Base-by-base conservation (phyloP, 495 filamentous ascomycete genomes). In the Aspergillus avenaceus region DNA sequence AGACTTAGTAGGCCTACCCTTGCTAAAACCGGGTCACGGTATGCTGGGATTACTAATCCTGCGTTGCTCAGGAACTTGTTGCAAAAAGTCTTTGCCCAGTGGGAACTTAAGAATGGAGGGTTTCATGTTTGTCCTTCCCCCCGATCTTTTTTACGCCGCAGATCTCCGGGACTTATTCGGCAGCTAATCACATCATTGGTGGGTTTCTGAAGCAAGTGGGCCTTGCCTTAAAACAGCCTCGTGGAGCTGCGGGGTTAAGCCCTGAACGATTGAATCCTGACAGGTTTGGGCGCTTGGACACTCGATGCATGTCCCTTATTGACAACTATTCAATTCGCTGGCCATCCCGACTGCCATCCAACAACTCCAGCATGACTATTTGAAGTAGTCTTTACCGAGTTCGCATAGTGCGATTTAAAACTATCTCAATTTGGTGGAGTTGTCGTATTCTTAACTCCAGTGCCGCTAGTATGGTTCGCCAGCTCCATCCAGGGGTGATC, bases 161-260 rank as follows among this genome's bases (percentile, higher is more conserved):
- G 52, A 54, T 54, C 52, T n/a, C 52, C 42, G 38, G 45, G 31
- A 29, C 52, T 40, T 27, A 19, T 18, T 8, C 11, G 13, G n/a
- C 21, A 0, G 18, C 14, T 36, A n/a, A n/a, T n/a, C n/a, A n/a
- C n/a, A n/a, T 29, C 25, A 53, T 53, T 53, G 50, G 50, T n/a
- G 14, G 44, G 11, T 9, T 16, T 25, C 13, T 7, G 25, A 18
- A 26, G 21, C 21, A 16, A 44, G 42, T 43, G 50, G 42, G 36
- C 50, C 47, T 21, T 4, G 43, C 50, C 36, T 53, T 42, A 54
- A 54, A 51, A 47, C 45, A 54, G 55, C 55, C 59, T 62, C 59
- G 53, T 62, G 59, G 59, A 31, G 54, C 36, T 58, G 59, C 58
- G 59, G 59, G 53, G 59, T 55, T 47, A 31, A 47, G 45, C 53